These are phyloP conservation scores for Pelargonium fulgidum DNA, from an alignment of 441 rosid species.

Conservation along the genomic window DNA sequence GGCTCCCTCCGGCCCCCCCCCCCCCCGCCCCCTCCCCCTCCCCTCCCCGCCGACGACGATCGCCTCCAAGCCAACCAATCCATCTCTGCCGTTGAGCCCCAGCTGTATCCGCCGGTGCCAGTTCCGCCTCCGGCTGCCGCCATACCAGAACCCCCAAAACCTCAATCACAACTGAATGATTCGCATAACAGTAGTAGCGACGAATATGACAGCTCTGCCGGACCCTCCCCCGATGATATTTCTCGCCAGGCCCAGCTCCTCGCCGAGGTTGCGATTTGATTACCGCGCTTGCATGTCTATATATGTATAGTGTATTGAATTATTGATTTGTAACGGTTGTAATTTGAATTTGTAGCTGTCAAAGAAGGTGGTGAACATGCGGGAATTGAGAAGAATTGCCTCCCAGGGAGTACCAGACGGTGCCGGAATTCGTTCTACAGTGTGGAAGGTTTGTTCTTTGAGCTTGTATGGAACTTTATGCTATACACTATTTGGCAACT, in stretches of 20 bases:
- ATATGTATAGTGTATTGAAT: background rate
- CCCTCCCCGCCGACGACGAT: slow-evolving; percentile 28
- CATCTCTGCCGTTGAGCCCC: slow-evolving; percentile 9
- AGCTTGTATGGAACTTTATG: background rate
- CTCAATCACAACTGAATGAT: slow-evolving; percentile 33
- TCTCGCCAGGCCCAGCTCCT: slow-evolving; percentile 75
- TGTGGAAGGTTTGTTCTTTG: slow-evolving; percentile 67
- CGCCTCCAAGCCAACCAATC: slow-evolving; percentile 21
- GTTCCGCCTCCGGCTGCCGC: slow-evolving; percentile 34
- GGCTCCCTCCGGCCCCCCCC: slow-evolving; percentile 68
- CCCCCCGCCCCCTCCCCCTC: slow-evolving; percentile 31
- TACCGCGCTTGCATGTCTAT: background rate
- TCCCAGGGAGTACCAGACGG: slow-evolving; percentile 78
- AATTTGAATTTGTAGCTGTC: slow-evolving; percentile 44
- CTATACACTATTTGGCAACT: too few relatives aligned
- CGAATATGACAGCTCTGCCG: slow-evolving; percentile 33
- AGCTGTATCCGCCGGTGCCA: slow-evolving; percentile 26
- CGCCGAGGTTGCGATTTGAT: slow-evolving; percentile 51
- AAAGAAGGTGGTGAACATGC: slow-evolving; percentile 70
- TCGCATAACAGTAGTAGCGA: slow-evolving; percentile 25
- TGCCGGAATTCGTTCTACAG: slow-evolving; percentile 73
- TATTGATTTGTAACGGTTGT: background rate
- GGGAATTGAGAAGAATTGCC: slow-evolving; percentile 74
- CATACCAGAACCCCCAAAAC: slow-evolving; percentile 30
- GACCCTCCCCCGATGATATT: slow-evolving; percentile 55